Base-by-base conservation (phyloP, 2,329 filamentous ascomycete genomes). In the Epichloe amarillans region DNA sequence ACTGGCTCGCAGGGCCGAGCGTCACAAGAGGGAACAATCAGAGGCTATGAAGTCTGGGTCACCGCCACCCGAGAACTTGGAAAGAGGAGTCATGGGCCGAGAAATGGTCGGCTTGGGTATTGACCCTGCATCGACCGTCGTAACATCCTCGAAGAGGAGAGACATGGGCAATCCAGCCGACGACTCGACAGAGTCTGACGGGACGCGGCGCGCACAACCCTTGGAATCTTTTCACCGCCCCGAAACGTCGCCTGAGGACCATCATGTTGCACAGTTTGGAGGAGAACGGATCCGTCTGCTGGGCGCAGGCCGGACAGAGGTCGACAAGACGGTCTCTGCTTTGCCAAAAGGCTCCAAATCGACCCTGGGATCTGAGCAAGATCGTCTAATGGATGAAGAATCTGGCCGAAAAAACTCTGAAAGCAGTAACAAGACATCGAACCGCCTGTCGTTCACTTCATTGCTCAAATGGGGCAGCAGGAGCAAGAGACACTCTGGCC, bases 391-490 rank as follows among this genome's bases (percentile, higher is more conserved):
- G 44, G 73, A 75, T 15, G 70, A 74, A 14, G 75, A 75, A 37
- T 69, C 70, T 5, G 64, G 74, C 37, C 72, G 74, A 42, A 78
- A 77, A 54, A 68, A 71, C 21, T 82, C 80, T 1, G 77, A 80
- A 47, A 69, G 72, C 46, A 79, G 75, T 53, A 68, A 63, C 33
- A 70, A 68, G 50, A 66, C 63, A 14, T 63, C 64, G 12, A 54
- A 44, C 7, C 67, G 69, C 19, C 59, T 73, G 35, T 76, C 83
- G 0, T 86, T 89, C 73, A 79, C 82, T 4, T 82, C 86, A 0
- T 78, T 96, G 37, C 88, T 96, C 67, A 80, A 79, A 59, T 84
- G 84, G 65, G 79, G 79, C 30, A 75, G 72, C 68, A 72, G 78
- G 73, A 73, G 72, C 65, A 72, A 77, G 69, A 66, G 80, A 66